phyloP scores from a whole-genome alignment of 2,329 filamentous ascomycete species.

The Sporothrix schenckii region DNA sequence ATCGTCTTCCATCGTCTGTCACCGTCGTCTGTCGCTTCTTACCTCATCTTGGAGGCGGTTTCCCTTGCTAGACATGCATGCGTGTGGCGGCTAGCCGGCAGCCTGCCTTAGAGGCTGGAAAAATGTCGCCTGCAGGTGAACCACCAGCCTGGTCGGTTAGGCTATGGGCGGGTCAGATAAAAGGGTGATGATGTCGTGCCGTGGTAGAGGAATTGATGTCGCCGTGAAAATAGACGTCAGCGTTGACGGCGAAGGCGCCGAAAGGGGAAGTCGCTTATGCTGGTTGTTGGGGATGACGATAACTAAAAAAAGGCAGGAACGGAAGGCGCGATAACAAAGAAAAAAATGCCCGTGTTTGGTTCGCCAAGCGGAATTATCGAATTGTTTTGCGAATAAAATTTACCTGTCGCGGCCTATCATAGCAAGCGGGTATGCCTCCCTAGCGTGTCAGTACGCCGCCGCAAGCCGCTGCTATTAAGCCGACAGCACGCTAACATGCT shows the following conservation, averaged over 20 bases:
- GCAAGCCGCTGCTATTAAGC: slow-evolving; percentile 9
- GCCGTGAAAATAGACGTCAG: neutral
- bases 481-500: slow-evolving; percentile 16
- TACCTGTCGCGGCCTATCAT: neutral
- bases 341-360: neutral
- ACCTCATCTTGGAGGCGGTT: slow-evolving; percentile 64
- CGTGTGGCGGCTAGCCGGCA: slow-evolving; percentile 35
- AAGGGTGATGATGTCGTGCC: neutral
- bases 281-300: slow-evolving; percentile 20
- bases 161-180: neutral
- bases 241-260: neutral
- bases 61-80: slow-evolving; percentile 50
- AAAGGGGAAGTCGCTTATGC: slow-evolving; percentile 2
- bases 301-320: slow-evolving; percentile 11
- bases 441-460: slow-evolving; percentile 16
- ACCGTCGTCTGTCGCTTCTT: slow-evolving; percentile 34
- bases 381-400: slow-evolving; percentile 11
- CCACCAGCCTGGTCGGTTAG: neutral
- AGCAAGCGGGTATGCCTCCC: neutral
- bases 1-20: neutral
- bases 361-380: neutral
- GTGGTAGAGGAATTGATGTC: neutral
- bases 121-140: slow-evolving; percentile 3
- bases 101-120: slow-evolving; percentile 1
- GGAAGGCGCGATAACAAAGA: neutral